Evolutionary conservation across 768 basidiomycete species (phyloP), one percentile per base, ranked within the genome.

Genomic region (button mushroom (Agaricus bisporus)): DNA sequence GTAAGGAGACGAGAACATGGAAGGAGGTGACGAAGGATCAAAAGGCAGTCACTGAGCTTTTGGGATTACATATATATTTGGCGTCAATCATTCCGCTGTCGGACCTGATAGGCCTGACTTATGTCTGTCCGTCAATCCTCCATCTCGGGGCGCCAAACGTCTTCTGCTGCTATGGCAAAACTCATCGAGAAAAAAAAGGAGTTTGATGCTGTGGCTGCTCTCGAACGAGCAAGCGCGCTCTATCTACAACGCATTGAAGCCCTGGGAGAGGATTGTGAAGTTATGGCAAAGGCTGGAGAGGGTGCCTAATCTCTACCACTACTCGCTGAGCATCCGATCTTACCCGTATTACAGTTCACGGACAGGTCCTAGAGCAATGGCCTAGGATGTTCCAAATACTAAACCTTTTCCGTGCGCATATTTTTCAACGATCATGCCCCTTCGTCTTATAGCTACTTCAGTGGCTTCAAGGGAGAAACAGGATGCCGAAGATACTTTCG

Each of bases 331-430:
- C 17, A 46, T 41, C 32, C 15, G 12, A 20, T 29, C 43, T 53
- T 17, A 57, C 48, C 9, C 15, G 36, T 45, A 20, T 28, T 44
- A 18, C 47, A 89, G 88, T 85, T 32, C 84, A 86, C 57, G 88
- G 88, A 9, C 80, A 88, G 63, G 86, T 90, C 4, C 76, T 88
- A 22, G 81, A 81, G 54, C 86, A 89, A 57, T 90, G 87, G 88
- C 85, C 86, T 9, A 81, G 80, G 63, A 91, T 91, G 88, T 90
- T 91, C 61, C 78, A 82, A 59, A 88, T 88, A 49, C 70, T 91
- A 46, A 78, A 70, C 53, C 70, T 83, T 55, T 90, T 88, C 64
- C 61, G 88, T 90, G 60, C 61, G 54, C 10, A 25, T 17, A 39
- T 39, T n/a, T 14, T 29, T 28, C 45, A 22, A 18, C 43, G 35